Evolutionary conservation across 148 eudicot genomes (phyloP), one percentile per base, ranked within the genome.

Genomic region (Rhododendron molle): DNA sequence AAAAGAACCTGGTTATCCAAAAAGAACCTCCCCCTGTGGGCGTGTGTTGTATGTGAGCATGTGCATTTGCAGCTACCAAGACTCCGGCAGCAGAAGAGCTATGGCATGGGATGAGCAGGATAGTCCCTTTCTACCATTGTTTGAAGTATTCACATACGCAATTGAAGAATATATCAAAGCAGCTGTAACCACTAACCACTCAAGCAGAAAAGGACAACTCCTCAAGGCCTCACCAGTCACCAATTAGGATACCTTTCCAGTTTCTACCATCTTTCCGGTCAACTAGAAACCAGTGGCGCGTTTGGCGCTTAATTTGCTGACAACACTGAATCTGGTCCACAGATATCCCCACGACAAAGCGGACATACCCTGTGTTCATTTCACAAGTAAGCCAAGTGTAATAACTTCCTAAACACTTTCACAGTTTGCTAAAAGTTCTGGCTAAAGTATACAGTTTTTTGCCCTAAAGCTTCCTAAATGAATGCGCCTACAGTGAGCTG

Each of bases 311-410:
- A 91, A 65, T 86, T 86, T 89, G 86, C 91, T 7, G 74, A 28
- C 14, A 82, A 81, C 76, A 85, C 60, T 46, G 93, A 87, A 52
- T 85, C 90, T 3, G 92, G 49, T 86, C 87, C 84, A 87, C 98
- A 95, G 83, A 95, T 88, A 87, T 93, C 95, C 10, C 96, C 93
- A 46, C 98, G 95, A 87, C 98, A 95, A 83, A 95, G 94, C 52
- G 98, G 98, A 83, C 98, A 95, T 12, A 95, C 96, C 92, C 98
- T 95, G 92, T 71, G 34, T 69, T 69, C 80, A 71, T 54, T 32
- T 78, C 1, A 76, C 56, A 8, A 65, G 43, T 85, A 38, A 82
- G 69, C 71, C 76, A 18, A 73, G 20, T 26, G 36, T 54, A 54
- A 16, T 54, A 18, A 54, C 21, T 18, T 26, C 4, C 16, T 28